phyloP scores from a whole-genome alignment of 768 basidiomycete species.

The Coprinellus micaceus region DNA sequence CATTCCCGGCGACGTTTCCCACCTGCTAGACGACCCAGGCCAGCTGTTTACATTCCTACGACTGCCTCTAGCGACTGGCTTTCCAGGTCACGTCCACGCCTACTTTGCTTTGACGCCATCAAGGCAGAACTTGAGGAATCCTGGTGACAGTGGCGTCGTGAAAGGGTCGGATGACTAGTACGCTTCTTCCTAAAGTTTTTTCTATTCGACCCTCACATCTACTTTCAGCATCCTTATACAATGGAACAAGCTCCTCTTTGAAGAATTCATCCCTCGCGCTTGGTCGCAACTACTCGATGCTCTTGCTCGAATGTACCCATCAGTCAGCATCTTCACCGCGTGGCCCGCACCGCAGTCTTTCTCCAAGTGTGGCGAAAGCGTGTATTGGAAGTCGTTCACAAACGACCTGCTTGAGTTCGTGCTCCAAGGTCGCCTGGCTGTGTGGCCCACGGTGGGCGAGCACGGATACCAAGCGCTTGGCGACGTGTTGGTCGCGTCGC shows the following conservation, averaged over 20 bases:
- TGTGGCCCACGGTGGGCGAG: slow-evolving; percentile 34
- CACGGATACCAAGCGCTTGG: slow-evolving; percentile 1
- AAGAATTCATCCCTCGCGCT: slow-evolving; percentile 40
- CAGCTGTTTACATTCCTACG: slow-evolving; percentile 49
- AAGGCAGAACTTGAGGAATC: slow-evolving; percentile 42
- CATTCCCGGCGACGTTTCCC: background rate
- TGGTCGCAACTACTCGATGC: slow-evolving; percentile 36
- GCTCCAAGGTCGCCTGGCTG: slow-evolving; percentile 16
- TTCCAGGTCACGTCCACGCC: slow-evolving; percentile 44
- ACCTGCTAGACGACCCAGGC: slow-evolving; percentile 20
- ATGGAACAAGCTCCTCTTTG: slow-evolving; percentile 48
- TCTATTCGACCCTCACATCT: background rate
- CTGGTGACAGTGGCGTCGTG: slow-evolving; percentile 35
- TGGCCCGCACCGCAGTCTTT: slow-evolving; percentile 36
- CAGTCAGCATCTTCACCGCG: slow-evolving; percentile 30
- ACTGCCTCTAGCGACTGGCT: slow-evolving; percentile 41
- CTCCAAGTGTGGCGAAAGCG: slow-evolving; percentile 34
- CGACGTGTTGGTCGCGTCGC: slow-evolving; percentile 25
- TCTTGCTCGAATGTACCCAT: slow-evolving; percentile 20
- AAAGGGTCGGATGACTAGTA: slow-evolving; percentile 40
- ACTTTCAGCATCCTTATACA: slow-evolving; percentile 36
- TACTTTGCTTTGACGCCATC: slow-evolving; percentile 44
- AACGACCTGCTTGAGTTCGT: slow-evolving; percentile 24
- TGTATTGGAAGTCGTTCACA: slow-evolving; percentile 37
- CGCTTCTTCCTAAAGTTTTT: slow-evolving; percentile 12